phyloP scores from a whole-genome alignment of 495 filamentous ascomycete genomes.

The Penicillium malachiteum region DNA sequence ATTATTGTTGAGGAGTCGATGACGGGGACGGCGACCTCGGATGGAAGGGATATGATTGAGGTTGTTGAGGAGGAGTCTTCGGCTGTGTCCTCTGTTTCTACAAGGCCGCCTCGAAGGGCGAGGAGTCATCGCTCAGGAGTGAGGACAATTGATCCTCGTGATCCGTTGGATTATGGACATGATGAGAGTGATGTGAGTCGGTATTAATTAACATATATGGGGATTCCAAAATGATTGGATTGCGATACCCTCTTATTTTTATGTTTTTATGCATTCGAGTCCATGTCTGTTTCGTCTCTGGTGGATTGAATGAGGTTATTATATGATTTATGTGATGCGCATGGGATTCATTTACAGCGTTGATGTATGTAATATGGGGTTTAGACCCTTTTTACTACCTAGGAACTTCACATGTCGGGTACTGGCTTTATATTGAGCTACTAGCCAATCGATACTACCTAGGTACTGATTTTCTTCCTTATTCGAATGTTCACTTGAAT shows the following conservation, averaged over 20 bases:
- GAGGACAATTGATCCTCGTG: slow-evolving; percentile 16
- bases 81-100: slow-evolving; percentile 14
- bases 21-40: slow-evolving; percentile 19
- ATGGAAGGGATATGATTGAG: slow-evolving; percentile 25
- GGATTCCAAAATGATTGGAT: not conserved
- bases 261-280: too few species aligned
- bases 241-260: slow-evolving; percentile 15
- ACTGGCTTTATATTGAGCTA: too few species aligned
- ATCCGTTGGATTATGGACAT: slow-evolving; percentile 25
- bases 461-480: too few species aligned
- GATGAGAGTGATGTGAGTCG: slow-evolving; percentile 21
- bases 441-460: too few species aligned
- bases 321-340: too few species aligned
- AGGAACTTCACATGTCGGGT: too few species aligned
- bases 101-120: slow-evolving; percentile 16
- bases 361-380: too few species aligned
- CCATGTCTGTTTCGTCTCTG: too few species aligned
- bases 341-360: too few species aligned
- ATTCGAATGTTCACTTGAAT: too few species aligned
- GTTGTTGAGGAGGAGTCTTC: slow-evolving; percentile 35
- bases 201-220: not conserved
- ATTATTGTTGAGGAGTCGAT: slow-evolving; percentile 31
- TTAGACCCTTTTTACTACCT: too few species aligned
- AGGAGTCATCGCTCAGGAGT: slow-evolving; percentile 26
- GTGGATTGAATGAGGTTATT: too few species aligned